A percentile compares a stretch with the other conserved stretches of the same genome.
These are phyloP conservation scores for Exserohilum turcica DNA, from an alignment of 2,329 filamentous ascomycete species.

Conservation along the genomic window DNA sequence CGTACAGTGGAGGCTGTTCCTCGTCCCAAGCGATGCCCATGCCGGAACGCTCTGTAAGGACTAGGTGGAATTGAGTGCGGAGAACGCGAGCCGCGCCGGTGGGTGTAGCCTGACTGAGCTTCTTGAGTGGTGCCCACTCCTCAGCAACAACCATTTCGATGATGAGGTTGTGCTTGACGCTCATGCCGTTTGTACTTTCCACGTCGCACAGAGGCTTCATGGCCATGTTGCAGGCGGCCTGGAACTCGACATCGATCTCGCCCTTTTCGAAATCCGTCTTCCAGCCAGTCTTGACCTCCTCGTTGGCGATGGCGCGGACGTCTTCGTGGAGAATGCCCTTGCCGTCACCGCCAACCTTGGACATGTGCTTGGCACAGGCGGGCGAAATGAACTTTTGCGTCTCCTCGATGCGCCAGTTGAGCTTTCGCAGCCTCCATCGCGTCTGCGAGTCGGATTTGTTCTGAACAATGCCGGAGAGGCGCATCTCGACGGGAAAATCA, in stretches of 20 bases:
- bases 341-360: constrained; percentile 65
- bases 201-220: constrained; percentile 77
- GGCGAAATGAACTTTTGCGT: constrained; percentile 77
- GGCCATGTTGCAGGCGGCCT: constrained; percentile 64
- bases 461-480: constrained; percentile 82
- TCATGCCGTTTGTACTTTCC: constrained; percentile 73
- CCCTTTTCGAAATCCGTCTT: constrained; percentile 78
- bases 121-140: constrained; percentile 75
- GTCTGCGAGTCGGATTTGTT: constrained; percentile 70
- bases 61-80: constrained; percentile 85
- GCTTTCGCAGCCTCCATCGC: constrained; percentile 87
- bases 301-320: constrained; percentile 75
- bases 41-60: constrained; percentile 81
- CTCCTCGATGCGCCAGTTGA: constrained; percentile 94
- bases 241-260: constrained; percentile 82
- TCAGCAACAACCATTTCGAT: constrained; percentile 94
- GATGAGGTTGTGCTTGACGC: constrained; percentile 82
- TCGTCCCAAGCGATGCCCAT: constrained; percentile 97
- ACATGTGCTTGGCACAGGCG: constrained; percentile 76
- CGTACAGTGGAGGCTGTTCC: constrained; percentile 90
- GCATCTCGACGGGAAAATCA: constrained; percentile 77
- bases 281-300: constrained; percentile 86
- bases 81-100: constrained; percentile 90
- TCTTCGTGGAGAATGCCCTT: constrained; percentile 78
- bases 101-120: constrained; percentile 76